Base-by-base conservation (phyloP, 2,329 filamentous ascomycete genomes). In the Waltergamsia citrina region DNA sequence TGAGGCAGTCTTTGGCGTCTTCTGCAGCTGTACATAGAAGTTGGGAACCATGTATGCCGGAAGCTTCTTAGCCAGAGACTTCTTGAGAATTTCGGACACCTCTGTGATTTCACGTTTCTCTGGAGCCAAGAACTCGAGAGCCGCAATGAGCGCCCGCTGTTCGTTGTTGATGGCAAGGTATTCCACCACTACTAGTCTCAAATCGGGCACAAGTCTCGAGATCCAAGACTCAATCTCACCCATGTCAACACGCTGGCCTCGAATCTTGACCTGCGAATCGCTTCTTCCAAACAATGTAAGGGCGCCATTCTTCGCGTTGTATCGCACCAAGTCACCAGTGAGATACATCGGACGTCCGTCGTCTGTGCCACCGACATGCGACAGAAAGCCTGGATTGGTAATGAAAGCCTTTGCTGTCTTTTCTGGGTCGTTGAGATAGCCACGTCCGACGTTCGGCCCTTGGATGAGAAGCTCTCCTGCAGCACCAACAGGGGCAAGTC, bases 251-350 rank as follows among this genome's bases (percentile, higher is more conserved):
- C 78, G 61, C 41, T 74, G 78, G 18, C 82, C 82, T 11, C 68
- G 63, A 19, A 83, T 56, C 53, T 85, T 83, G 36, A 81, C 70
- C 50, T 78, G 78, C 12, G 69, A 69, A 44, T 83, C 78, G 43
- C 76, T 78, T 33, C 80, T 65, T 12, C 76, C 76, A 23, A 78
- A 59, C 39, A 74, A 78, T 7, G 65, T 51, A 21, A 78, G 63
- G 7, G 61, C 62, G 1, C 69, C 69, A 28, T 52, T 46, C n/a
- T n/a, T n/a, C 23, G 73, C 64, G 3, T 70, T 60, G 35, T 76
- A 73, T 21, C 59, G 60, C 1, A 69, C 74, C 2, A 78, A 53
- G 41, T 79, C 74, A 1, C 74, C 75, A 0, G 74, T 78, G 43
- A 69, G 71, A 46, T 78, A 78, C 3, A 78, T 56, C 1, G 63